These are phyloP conservation scores for Podospora conica DNA, from an alignment of 495 filamentous ascomycete species.

Conservation along the genomic window DNA sequence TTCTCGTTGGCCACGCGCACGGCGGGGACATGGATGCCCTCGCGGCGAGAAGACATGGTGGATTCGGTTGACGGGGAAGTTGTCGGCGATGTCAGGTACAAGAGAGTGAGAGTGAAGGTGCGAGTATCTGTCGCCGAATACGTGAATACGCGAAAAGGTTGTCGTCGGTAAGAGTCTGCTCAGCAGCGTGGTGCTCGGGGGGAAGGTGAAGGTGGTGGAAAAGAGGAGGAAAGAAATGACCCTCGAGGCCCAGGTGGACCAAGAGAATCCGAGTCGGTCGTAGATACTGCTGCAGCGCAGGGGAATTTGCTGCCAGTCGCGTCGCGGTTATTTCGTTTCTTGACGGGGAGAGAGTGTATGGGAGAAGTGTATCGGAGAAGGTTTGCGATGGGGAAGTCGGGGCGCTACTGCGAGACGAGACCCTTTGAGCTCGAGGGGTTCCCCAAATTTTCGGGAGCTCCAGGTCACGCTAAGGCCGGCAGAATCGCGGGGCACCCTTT, in stretches of 20 bases:
- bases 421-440: not conserved
- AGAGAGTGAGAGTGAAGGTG: not conserved
- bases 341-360: not conserved
- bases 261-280: not conserved
- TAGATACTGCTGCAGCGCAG: not conserved
- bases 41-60: constrained; percentile 23
- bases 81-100: not conserved
- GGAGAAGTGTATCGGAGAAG: constrained; percentile 1
- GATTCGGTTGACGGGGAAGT: not conserved
- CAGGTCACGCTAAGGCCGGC: not conserved
- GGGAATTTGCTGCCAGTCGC: not conserved
- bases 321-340: not conserved
- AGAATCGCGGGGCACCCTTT: constrained; percentile 14
- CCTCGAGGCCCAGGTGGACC: not conserved
- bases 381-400: not conserved
- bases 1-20: constrained; percentile 31
- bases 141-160: not conserved
- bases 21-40: constrained; percentile 28
- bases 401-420: not conserved
- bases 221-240: not conserved
- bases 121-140: too few relatives aligned
- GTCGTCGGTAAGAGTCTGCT: not conserved
- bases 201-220: not conserved
- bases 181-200: not conserved
- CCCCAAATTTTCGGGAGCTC: not conserved